Base-by-base conservation (phyloP, 2,329 filamentous ascomycete genomes). In the Thermothelomyces thermophilus region DNA sequence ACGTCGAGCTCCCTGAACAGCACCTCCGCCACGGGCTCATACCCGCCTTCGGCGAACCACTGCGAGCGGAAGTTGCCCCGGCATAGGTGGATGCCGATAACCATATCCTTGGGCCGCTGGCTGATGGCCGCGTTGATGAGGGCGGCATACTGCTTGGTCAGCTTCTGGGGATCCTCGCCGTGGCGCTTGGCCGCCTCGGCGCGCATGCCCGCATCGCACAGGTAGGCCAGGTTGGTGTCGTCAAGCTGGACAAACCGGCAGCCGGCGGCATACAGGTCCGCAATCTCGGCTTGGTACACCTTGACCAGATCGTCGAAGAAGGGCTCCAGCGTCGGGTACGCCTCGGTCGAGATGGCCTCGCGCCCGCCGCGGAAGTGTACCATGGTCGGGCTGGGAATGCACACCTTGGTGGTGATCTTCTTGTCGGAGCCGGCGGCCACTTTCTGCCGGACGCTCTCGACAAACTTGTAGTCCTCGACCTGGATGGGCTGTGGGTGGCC, bases 331-430 rank as follows among this genome's bases (percentile, higher is more conserved):
- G 71, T 70, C 5, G 76, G 76, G 62, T 80, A 80, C 8, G 74
- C 74, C 37, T 66, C 64, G 58, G 70, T 68, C 60, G 74, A 70
- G 62, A 79, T 79, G 57, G 69, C 69, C 19, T 76, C 73, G 28
- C 76, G 69, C 10, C 71, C 74, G 53, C 75, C 75, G 50, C 76
- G 73, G 70, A 80, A 80, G 62, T 80, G 76, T 44, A 79, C 71
- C 76, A 79, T 79, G n/a, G 77, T 80, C 11, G 77, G 77, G 35
- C 67, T 72, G 3, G 77, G 76, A 52, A 80, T 79, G 68, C 74
- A 76, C 28, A 80, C 76, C 62, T 80, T 80, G 35, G 73, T 56
- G 33, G 60, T 59, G 37, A 51, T 44, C 42, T 35, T 51, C 37
- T 16, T 24, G 13, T 39, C 70, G 2, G 67, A 73, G 39, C 61